Evolutionary conservation across 139 green algal genomes (phyloP).

Genomic region (Coelastrella sp.): DNA sequence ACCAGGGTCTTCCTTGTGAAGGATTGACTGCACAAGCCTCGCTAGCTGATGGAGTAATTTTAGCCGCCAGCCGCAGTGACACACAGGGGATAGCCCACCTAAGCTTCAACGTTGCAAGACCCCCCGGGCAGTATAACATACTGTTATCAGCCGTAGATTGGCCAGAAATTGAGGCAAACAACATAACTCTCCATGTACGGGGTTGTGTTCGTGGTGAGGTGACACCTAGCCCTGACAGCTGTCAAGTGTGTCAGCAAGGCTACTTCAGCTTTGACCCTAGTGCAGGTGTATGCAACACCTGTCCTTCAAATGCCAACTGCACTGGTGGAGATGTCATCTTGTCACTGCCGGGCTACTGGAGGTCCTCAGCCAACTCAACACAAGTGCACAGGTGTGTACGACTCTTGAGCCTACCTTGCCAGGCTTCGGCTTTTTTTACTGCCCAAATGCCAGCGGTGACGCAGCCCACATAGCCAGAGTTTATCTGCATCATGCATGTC

Average conservation of each 20-base stretch:
- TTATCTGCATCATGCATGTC: too few relatives aligned
- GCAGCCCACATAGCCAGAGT: background rate
- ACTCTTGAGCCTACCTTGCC: background rate
- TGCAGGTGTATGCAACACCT: background rate
- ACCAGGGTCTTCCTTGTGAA: background rate
- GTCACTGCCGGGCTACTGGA: slow-evolving; percentile 5
- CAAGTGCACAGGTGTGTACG: background rate
- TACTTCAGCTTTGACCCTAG: background rate
- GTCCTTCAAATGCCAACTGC: background rate
- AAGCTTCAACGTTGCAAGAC: background rate
- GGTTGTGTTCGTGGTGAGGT: background rate
- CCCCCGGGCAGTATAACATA: background rate
- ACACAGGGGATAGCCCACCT: background rate
- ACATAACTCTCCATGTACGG: background rate
- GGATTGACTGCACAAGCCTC: background rate
- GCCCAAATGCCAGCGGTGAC: background rate
- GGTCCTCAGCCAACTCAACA: background rate
- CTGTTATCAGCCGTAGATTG: background rate
- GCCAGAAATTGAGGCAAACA: background rate
- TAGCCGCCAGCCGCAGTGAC: background rate
- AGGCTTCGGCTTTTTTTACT: too few relatives aligned
- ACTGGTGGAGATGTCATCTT: background rate
- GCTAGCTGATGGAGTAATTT: background rate
- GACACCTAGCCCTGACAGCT: background rate
- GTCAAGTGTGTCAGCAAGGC: background rate